phyloP scores from a whole-genome alignment of 1,139 yeast species.

The Geotrichum armillariae region DNA sequence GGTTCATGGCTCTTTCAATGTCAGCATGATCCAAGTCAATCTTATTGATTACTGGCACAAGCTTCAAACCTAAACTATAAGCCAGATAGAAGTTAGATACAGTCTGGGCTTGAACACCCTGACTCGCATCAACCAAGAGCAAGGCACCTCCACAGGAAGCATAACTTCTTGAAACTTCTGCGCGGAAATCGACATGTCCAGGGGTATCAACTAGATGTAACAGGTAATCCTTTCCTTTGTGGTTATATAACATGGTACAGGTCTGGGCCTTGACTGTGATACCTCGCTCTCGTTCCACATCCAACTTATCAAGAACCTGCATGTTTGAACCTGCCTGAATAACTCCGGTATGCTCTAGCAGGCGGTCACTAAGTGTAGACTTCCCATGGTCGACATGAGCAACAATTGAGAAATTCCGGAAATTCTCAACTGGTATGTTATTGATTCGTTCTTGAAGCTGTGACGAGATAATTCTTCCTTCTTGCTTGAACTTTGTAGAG shows the following conservation, averaged over 20 bases:
- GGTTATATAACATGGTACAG: slow-evolving; percentile 83
- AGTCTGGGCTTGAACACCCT: slow-evolving; percentile 97
- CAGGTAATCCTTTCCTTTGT: slow-evolving; percentile 71
- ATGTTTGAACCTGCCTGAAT: slow-evolving; percentile 73
- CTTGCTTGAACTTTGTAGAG: slow-evolving; percentile 16
- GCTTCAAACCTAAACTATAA: slow-evolving; percentile 74
- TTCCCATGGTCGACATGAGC: slow-evolving; percentile 99
- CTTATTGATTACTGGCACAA: slow-evolving; percentile 89
- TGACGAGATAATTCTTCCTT: slow-evolving; percentile 12
- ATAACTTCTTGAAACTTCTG: slow-evolving; percentile 90
- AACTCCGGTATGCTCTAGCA: slow-evolving; percentile 86
- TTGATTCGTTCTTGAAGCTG: slow-evolving; percentile 53
- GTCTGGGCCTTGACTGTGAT: slow-evolving; percentile 97
- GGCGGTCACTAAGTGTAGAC: slow-evolving; percentile 84
- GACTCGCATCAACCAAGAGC: slow-evolving; percentile 87
- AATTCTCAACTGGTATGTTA: slow-evolving; percentile 75
- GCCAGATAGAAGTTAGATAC: slow-evolving; percentile 95
- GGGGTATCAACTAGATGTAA: slow-evolving; percentile 95
- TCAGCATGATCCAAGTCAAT: slow-evolving; percentile 90
- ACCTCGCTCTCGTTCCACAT: slow-evolving; percentile 94
- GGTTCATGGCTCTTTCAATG: slow-evolving; percentile 75
- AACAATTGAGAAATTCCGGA: slow-evolving; percentile 88
- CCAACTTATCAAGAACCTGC: slow-evolving; percentile 88
- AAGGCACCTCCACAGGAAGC: slow-evolving; percentile 97
- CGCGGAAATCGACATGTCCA: slow-evolving; percentile 95